phyloP scores from a whole-genome alignment of 78 protist genomes.

The Dictyostelium intermedium region DNA sequence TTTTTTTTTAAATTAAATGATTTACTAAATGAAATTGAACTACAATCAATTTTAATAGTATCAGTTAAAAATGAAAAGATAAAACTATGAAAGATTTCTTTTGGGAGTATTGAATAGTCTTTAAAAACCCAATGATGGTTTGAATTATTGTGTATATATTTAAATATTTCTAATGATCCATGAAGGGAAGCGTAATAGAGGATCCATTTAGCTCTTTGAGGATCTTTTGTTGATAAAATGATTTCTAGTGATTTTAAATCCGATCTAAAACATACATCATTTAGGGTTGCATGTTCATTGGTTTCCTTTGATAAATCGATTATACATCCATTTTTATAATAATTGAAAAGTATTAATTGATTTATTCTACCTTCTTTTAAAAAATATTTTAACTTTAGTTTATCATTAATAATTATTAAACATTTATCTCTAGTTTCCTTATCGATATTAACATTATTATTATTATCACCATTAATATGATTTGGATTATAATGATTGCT shows the following conservation, averaged over 20 bases:
- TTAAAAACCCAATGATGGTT: neutral
- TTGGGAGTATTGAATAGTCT: neutral
- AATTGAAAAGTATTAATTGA: neutral
- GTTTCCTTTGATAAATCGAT: neutral
- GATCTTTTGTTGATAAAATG: neutral
- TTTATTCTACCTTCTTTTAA: neutral
- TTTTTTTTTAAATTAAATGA: neutral
- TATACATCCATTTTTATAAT: neutral
- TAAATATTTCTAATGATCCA: neutral
- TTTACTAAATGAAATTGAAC: neutral
- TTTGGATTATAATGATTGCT: neutral
- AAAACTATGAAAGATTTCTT: neutral
- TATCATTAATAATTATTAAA: neutral
- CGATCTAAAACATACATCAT: neutral
- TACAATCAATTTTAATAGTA: neutral
- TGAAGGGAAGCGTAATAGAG: neutral
- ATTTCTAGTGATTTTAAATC: neutral
- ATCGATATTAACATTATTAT: neutral
- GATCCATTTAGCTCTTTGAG: neutral
- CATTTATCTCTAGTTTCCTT: neutral
- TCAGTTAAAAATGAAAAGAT: neutral
- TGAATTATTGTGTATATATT: neutral
- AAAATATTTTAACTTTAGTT: neutral
- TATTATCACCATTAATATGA: too few relatives aligned
- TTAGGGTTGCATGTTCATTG: neutral